Conservation (phyloP, 768 basidiomycete species). For the Boletus rex-veris region DNA sequence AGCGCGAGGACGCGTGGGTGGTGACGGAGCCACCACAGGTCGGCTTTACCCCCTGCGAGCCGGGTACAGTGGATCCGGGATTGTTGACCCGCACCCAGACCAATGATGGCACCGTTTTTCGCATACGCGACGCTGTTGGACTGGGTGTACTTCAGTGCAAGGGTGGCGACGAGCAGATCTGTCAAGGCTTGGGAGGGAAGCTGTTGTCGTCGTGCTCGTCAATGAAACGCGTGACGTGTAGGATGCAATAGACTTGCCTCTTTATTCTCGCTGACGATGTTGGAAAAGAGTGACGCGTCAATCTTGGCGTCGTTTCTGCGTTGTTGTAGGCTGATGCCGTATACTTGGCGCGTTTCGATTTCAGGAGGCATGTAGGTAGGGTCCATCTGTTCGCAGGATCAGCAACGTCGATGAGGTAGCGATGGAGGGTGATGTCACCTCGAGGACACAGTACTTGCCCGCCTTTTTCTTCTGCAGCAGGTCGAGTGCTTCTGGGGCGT, state of each 20-base stretch:
- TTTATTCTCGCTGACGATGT: slow-evolving; percentile 87
- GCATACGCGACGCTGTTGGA: slow-evolving; percentile 99
- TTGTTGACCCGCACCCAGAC: slow-evolving; percentile 96
- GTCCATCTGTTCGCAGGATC: slow-evolving; percentile 64
- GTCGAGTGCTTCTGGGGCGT: slow-evolving; percentile 82
- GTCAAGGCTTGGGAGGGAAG: slow-evolving; percentile 71
- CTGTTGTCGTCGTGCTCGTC: slow-evolving; percentile 36
- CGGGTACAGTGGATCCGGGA: slow-evolving; percentile 99
- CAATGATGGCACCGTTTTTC: slow-evolving; percentile 86
- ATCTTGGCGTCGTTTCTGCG: slow-evolving; percentile 88
- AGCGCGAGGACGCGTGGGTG: slow-evolving; percentile 89
- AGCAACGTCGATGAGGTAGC: neutral
- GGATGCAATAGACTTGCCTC: slow-evolving; percentile 46
- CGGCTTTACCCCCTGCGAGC: slow-evolving; percentile 95
- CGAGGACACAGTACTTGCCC: slow-evolving; percentile 96
- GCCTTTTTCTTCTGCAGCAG: slow-evolving; percentile 94
- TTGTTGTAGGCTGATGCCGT: slow-evolving; percentile 88
- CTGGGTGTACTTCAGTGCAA: slow-evolving; percentile 97
- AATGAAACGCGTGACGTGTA: neutral
- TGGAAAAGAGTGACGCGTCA: slow-evolving; percentile 72
- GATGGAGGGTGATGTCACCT: slow-evolving; percentile 46
- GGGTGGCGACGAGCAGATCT: slow-evolving; percentile 95
- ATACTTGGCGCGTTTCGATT: slow-evolving; percentile 93
- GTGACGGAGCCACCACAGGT: slow-evolving; percentile 98
- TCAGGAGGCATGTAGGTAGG: slow-evolving; percentile 74